Evolutionary conservation across 2,329 filamentous ascomycete genomes (phyloP), one percentile per base, ranked within the genome.

Genomic region (Karstenula rhodostoma): DNA sequence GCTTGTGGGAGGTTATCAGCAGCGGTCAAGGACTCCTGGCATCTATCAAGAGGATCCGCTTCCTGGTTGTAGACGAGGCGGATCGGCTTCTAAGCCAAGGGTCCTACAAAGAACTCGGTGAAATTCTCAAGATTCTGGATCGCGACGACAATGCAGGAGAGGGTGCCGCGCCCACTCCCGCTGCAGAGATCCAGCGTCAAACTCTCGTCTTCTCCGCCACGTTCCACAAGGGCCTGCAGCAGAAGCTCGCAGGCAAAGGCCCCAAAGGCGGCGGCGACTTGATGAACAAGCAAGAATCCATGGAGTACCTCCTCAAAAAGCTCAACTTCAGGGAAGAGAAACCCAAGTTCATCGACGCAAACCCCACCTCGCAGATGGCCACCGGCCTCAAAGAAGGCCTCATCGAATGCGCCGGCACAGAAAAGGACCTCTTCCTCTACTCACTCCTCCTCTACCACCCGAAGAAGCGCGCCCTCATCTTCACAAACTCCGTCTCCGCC

Each of bases 351-450:
- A 88, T 99, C 65, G 95, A 99, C 73, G 90, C 93, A 60, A 97
- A 97, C 71, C 95, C 95, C 0, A 83, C 90, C 0, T 90, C 89
- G 9, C 93, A 96, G 72, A 96, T 99, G 91, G 94, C 95, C 0
- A 85, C 89, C 19, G 87, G 89, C 2, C 83, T 99, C 6, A 92
- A 90, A 64, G 95, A 99, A 80, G 94, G 94, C 0, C 84, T 99
- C 43, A 87, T 99, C 32, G 93, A 98, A 79, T 99, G 95, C 72
- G 90, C 88, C 42, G 92, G 93, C 6, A 94, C 93, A 79, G 95
- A 99, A 75, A 99, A 99, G 86, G 95, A 99, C 77, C 87, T 99
- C 10, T 98, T 94, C 67, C 89, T 98, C 43, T 99, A 99, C 79
- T 86, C 93, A 0, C 83, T 97, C 9, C 84, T 98, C 0, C 85